Conservation (phyloP, 768 basidiomycete species). For the Rhizopogon rudus region DNA sequence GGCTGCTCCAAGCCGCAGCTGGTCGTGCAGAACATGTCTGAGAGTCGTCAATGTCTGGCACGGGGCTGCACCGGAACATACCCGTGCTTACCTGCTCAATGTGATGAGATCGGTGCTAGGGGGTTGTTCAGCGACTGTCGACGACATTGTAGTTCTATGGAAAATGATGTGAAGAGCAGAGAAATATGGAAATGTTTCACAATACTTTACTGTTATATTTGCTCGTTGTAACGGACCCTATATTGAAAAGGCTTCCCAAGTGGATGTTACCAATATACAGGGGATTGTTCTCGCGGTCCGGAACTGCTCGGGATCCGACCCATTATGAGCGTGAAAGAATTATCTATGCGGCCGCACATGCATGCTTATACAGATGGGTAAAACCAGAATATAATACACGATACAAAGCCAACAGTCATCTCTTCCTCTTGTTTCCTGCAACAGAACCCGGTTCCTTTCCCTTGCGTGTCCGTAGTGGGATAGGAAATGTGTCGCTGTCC, state of each 20-base stretch:
- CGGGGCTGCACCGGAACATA: background rate
- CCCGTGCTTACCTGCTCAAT: constrained; percentile 68
- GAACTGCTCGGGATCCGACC: constrained; percentile 6
- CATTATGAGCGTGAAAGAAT: background rate
- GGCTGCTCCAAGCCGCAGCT: constrained; percentile 71
- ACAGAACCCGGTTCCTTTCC: constrained; percentile 45
- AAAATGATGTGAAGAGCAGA: constrained; percentile 1
- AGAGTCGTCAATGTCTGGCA: constrained; percentile 2
- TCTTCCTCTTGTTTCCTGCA: constrained; percentile 60
- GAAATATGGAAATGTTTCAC: constrained; percentile 3
- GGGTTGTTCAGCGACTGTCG: constrained; percentile 45
- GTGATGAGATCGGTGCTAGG: constrained; percentile 89
- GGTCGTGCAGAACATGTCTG: constrained; percentile 86
- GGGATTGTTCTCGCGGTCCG: constrained; percentile 21
- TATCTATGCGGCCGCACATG: background rate
- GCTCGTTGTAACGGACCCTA: background rate
- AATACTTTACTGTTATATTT: background rate
- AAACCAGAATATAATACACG: constrained; percentile 1
- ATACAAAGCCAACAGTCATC: constrained; percentile 31
- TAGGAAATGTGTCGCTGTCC: constrained; percentile 64
- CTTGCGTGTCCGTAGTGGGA: constrained; percentile 66
- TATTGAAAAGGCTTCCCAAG: background rate
- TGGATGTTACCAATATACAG: background rate
- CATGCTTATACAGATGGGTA: constrained; percentile 8
- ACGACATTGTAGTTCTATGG: constrained; percentile 17